These are phyloP conservation scores for Lentinula boryana DNA, from an alignment of 768 basidiomycete species.

Conservation along the genomic window DNA sequence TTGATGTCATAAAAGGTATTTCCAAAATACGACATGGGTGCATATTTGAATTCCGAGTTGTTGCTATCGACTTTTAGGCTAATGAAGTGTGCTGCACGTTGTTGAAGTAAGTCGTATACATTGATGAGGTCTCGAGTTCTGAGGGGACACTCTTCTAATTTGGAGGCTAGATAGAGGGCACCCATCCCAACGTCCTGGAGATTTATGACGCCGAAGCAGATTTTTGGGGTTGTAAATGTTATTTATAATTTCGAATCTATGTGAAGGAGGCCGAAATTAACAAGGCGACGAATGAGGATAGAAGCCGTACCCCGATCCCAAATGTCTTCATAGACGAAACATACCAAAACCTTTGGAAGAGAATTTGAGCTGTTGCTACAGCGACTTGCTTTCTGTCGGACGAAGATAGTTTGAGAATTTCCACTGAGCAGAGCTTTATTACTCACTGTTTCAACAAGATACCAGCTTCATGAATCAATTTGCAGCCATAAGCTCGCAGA, in stretches of 20 bases:
- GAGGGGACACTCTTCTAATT: slow-evolving; percentile 87
- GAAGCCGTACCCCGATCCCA: slow-evolving; percentile 73
- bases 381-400: slow-evolving; percentile 85
- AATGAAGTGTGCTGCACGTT: slow-evolving; percentile 56
- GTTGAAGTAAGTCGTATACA: slow-evolving; percentile 84
- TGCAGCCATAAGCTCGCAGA: slow-evolving; percentile 85
- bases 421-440: neutral
- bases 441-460: slow-evolving; percentile 83
- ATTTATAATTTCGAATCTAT: neutral
- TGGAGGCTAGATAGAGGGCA: slow-evolving; percentile 83
- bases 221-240: neutral
- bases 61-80: slow-evolving; percentile 23
- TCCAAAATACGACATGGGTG: slow-evolving; percentile 87
- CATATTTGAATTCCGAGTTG: slow-evolving; percentile 48
- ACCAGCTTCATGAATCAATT: slow-evolving; percentile 93
- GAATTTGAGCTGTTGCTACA: slow-evolving; percentile 91
- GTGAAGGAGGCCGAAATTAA: slow-evolving; percentile 4
- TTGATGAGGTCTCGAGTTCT: slow-evolving; percentile 94
- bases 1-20: slow-evolving; percentile 90
- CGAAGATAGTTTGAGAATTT: neutral
- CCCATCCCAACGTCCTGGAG: slow-evolving; percentile 82
- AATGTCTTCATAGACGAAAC: slow-evolving; percentile 94
- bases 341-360: slow-evolving; percentile 97
- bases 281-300: slow-evolving; percentile 5
- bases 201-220: neutral